Conservation (phyloP, 1,139 yeast species). For the Candida sojae region DNA sequence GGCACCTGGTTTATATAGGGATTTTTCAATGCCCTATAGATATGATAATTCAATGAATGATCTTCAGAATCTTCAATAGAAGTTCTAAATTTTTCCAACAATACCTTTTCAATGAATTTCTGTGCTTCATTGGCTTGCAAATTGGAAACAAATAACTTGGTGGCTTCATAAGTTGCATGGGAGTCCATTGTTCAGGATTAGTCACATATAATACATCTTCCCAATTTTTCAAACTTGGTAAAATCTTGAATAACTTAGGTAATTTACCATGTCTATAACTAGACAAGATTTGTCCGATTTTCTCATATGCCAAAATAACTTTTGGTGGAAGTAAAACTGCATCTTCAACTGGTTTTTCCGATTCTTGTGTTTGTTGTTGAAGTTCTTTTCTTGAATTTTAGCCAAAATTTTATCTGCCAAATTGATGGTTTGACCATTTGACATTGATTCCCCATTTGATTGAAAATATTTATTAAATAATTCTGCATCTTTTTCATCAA, state of each 20-base stretch:
- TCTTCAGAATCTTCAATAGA: constrained; percentile 78
- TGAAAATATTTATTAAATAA: constrained; percentile 68
- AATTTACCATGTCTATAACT: constrained; percentile 96
- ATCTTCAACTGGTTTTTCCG: constrained; percentile 22
- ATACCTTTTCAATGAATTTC: constrained; percentile 70
- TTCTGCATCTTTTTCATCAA: constrained; percentile 71
- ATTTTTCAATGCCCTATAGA: constrained; percentile 90
- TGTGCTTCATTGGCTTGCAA: constrained; percentile 87
- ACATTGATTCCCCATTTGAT: constrained; percentile 20
- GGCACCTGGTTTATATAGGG: constrained; percentile 95
- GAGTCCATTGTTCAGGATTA: constrained; percentile 91
- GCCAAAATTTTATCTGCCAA: constrained; percentile 93
- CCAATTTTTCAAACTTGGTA: constrained; percentile 94
- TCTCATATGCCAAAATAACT: constrained; percentile 90
- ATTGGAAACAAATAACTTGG: constrained; percentile 89
- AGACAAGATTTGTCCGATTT: constrained; percentile 83
- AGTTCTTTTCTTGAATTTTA: constrained; percentile 73
- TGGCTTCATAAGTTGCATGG: constrained; percentile 95
- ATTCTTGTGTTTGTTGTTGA: constrained; percentile 20
- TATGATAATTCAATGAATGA: constrained; percentile 78
- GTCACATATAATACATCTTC: constrained; percentile 92
- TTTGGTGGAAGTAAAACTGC: constrained; percentile 89
- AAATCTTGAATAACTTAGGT: constrained; percentile 91
- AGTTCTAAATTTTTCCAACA: constrained; percentile 81
- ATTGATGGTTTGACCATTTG: constrained; percentile 53